Evolutionary conservation across 2,329 filamentous ascomycete genomes (phyloP), one percentile per base, ranked within the genome.

Genomic region (Clonostachys solani): DNA sequence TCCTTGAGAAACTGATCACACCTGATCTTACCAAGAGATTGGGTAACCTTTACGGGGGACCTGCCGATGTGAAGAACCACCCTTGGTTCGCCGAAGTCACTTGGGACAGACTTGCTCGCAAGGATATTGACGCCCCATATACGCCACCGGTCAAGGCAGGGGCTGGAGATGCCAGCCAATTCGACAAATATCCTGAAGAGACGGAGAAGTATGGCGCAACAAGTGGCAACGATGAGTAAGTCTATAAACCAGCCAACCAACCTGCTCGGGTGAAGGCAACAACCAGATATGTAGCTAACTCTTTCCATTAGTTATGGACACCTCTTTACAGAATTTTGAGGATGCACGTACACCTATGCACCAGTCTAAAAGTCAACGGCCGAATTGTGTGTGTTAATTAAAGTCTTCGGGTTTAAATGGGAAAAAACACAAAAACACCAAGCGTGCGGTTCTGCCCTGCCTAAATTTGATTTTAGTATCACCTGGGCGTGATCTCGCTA

Each of bases 81-180:
- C 80, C 88, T 2, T 99, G 94, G 94, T 99, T 99, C 62, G 81
- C 89, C 8, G 94, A 99, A 70, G 94, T 99, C 45, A 97, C 94
- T 4, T 99, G 94, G 94, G 94, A 99, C 61, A 79, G 94, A 52
- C 73, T 99, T 57, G 85, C 88, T 36, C 87, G 91, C 66, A 97
- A 96, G 71, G 94, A 99, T 60, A 99, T 99, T 51, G 94, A 99
- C 68, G 94, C 94, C 36, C 94, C 94, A 6, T 99, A 99, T 64
- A 94, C 96, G 47, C 94, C 94, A 15, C 94, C 94, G 0, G 92
- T 99, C 51, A 88, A 94, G 65, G 92, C 90, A 40, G 94, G 94
- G 40, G 86, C 90, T 33, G 94, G 94, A 49, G 94, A 99, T 71
- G 90, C 94, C 45, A 96, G 92, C 69, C 89, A 96, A 68, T 99